Evolutionary conservation across 106 monocot species (phyloP).

Genomic region (Phalaenopsis aphrodite): DNA sequence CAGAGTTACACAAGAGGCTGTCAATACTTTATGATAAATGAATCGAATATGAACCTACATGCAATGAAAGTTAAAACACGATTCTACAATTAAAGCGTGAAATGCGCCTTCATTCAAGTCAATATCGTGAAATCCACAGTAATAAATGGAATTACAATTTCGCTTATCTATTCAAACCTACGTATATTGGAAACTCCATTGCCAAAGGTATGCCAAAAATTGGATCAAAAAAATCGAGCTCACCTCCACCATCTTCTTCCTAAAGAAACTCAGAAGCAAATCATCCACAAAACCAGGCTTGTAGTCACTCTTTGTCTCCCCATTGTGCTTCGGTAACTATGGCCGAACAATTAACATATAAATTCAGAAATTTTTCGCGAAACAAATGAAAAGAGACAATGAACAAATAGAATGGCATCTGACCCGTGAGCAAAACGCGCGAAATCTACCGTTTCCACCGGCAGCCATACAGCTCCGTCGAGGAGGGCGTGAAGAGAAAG

Average conservation of each 20-base stretch:
- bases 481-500: not conserved
- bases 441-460: conserved; percentile 6
- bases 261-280: conserved; percentile 41
- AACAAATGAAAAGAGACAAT: not conserved
- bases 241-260: conserved; percentile 70
- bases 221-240: conserved; percentile 8
- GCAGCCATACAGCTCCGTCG: not conserved
- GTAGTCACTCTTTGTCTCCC: conserved; percentile 21
- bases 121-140: not conserved
- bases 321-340: conserved; percentile 11
- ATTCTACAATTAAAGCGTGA: not conserved
- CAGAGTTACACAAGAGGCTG: conserved; percentile 4
- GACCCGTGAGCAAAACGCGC: not conserved
- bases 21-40: not conserved
- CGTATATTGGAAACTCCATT: not conserved
- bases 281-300: conserved; percentile 35
- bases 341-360: not conserved
- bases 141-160: not conserved
- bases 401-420: conserved; percentile 13
- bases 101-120: not conserved
- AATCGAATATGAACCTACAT: not conserved
- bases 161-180: too few relatives aligned
- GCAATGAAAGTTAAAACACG: too few relatives aligned
- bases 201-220: not conserved
- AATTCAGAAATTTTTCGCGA: not conserved